These are phyloP conservation scores for Jimgerdemannia flammicorona DNA, from an alignment of 192 early-diverging fungal species.

Conservation along the genomic window DNA sequence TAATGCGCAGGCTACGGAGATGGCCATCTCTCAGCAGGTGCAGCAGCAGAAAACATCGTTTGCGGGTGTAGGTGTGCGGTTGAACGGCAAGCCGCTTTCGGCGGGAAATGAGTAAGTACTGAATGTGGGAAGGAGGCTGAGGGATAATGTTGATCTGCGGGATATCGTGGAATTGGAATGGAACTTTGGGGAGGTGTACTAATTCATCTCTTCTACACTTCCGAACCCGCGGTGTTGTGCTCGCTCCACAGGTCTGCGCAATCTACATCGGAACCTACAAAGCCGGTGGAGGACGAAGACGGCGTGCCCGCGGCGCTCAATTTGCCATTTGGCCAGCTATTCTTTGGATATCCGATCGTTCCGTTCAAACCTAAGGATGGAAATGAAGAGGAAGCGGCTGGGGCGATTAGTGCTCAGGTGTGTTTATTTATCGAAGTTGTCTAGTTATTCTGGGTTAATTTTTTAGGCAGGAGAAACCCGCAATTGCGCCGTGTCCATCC, in stretches of 20 bases:
- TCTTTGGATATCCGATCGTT: constrained; percentile 84
- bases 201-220: too few relatives aligned
- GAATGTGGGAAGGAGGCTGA: too few relatives aligned
- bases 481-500: too few relatives aligned
- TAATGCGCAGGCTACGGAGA: not conserved
- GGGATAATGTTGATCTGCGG: too few relatives aligned
- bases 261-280: constrained; percentile 21
- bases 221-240: not conserved
- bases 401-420: not conserved
- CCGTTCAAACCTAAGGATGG: constrained; percentile 54
- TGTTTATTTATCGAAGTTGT: not conserved
- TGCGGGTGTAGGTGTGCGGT: constrained; percentile 33
- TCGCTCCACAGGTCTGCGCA: not conserved
- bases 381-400: constrained; percentile 18
- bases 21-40: not conserved
- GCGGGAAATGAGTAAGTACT: constrained; percentile 31
- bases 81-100: constrained; percentile 15
- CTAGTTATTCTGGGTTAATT: too few relatives aligned
- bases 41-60: constrained; percentile 24
- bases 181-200: too few relatives aligned
- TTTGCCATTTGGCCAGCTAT: constrained; percentile 83
- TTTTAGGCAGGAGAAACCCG: too few relatives aligned
- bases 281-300: constrained; percentile 4
- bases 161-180: too few relatives aligned
- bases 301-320: constrained; percentile 68